These are phyloP conservation scores for Schwanniomyces polymorphus DNA, from an alignment of 805 yeast species.

Conservation along the genomic window DNA sequence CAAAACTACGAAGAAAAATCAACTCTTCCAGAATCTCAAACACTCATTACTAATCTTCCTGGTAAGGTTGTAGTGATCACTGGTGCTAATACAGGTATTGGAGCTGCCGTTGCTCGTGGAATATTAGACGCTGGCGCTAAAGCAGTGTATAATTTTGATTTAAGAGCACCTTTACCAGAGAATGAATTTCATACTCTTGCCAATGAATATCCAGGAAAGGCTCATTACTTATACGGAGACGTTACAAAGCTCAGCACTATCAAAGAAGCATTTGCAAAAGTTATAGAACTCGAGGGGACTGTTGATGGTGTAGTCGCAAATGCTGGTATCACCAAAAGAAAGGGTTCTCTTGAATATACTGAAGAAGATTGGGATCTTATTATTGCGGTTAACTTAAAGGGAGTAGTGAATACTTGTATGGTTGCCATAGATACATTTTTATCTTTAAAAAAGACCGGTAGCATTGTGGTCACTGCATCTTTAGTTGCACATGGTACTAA, in stretches of 20 bases:
- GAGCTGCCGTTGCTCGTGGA: slow-evolving; percentile 51
- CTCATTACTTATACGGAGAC: slow-evolving; percentile 23
- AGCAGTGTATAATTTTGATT: slow-evolving; percentile 32
- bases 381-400: slow-evolving; percentile 28
- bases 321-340: slow-evolving; percentile 34
- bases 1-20: slow-evolving; percentile 5
- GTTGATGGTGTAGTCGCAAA: slow-evolving; percentile 35
- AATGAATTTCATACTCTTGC: slow-evolving; percentile 24
- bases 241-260: slow-evolving; percentile 18
- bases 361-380: slow-evolving; percentile 29
- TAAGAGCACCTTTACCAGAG: slow-evolving; percentile 23
- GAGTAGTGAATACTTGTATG: slow-evolving; percentile 18
- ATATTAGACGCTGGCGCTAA: slow-evolving; percentile 50
- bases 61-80: slow-evolving; percentile 46
- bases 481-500: slow-evolving; percentile 32
- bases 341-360: slow-evolving; percentile 24
- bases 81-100: slow-evolving; percentile 62
- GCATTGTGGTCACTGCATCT: slow-evolving; percentile 43
- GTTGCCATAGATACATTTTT: slow-evolving; percentile 6
- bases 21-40: slow-evolving; percentile 6
- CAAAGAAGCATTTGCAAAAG: slow-evolving; percentile 10
- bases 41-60: slow-evolving; percentile 14
- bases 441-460: slow-evolving; percentile 32
- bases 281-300: slow-evolving; percentile 12
- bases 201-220: slow-evolving; percentile 17